Base-by-base conservation (phyloP, 1,139 yeast genomes). In the Yamadazyma epiphylla region DNA sequence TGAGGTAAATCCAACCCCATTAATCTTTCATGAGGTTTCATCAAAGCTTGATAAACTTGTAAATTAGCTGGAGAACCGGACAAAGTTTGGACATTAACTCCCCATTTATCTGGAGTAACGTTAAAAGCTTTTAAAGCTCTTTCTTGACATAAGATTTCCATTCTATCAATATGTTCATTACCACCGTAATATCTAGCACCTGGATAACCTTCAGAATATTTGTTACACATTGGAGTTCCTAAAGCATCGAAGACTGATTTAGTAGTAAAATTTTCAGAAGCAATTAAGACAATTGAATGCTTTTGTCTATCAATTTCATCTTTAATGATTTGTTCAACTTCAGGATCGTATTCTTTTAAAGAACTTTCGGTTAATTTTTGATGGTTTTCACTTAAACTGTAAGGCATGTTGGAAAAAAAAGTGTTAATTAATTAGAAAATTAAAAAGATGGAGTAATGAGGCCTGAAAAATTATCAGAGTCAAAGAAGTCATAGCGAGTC, bases 1-100 rank as follows among this genome's bases (percentile, higher is more conserved):
- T 89, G 97, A 46, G 97, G 97, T 55, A 89, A 75, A 58, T 88
- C 96, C 47, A 89, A 77, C 52, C 97, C 97, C 97, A 89, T 89
- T 58, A 89, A 71, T 64, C 97, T 78, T 53, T 88, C 97, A 49
- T 88, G 95, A 31, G 94, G 95, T 60, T 83, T 87, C 81, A 89
- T 79, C 46, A 89, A 70, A 36, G 96, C 96, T 60, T 87, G 94
- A 68, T 91, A 91, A 28, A 87, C 96, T 60, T 91, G 94, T 58
- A 91, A 77, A 67, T 91, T 91, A 38, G 98, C 98, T 42, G 97
- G 97, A 19, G 97, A 88, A 44, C 98, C 98, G 35, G 95, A 84
- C 49, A 91, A 72, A 21, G 96, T 77, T 70, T 91, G 98, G 32
- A 91, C 98, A 53, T 91, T 91, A 52, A 91, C 97, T 41, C 98